Percentiles rank a stretch among this genome's conserved stretches.
Conservation (phyloP, 2,329 filamentous ascomycete genomes). For the Venturia nashicola region DNA sequence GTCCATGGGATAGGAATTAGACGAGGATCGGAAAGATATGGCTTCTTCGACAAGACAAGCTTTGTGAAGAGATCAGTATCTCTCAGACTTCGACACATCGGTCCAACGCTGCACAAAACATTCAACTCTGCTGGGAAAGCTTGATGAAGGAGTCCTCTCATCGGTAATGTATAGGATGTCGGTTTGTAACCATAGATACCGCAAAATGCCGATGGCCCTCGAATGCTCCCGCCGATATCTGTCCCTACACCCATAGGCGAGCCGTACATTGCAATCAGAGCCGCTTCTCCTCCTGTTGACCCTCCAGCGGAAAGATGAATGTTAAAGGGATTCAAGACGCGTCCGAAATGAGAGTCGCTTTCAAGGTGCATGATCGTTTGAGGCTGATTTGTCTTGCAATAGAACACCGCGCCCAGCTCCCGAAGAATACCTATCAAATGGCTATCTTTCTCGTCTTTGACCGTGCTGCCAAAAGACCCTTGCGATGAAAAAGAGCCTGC, state of each 20-base stretch:
- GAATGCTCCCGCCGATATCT: constrained; percentile 47
- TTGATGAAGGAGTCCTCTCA: constrained; percentile 34
- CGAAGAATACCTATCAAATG: constrained; percentile 46
- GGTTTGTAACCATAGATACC: constrained; percentile 47
- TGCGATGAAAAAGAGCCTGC: constrained; percentile 37
- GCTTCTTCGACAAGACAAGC: constrained; percentile 30
- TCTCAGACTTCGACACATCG: constrained; percentile 42
- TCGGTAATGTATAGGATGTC: constrained; percentile 48
- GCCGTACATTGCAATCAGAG: constrained; percentile 48
- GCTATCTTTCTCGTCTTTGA: constrained; percentile 43
- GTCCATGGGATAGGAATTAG: constrained; percentile 43
- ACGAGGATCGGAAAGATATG: constrained; percentile 41
- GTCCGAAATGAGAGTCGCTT: constrained; percentile 51
- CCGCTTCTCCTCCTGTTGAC: constrained; percentile 54
- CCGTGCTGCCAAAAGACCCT: constrained; percentile 29
- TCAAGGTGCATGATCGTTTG: constrained; percentile 60
- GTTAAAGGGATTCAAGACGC: constrained; percentile 50
- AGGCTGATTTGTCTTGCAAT: constrained; percentile 58
- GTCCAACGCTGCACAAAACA: constrained; percentile 51
- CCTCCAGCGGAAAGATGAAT: constrained; percentile 49
- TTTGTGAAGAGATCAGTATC: constrained; percentile 35
- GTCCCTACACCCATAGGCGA: constrained; percentile 50
- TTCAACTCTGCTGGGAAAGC: constrained; percentile 54
- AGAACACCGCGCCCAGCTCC: constrained; percentile 51
- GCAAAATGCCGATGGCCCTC: constrained; percentile 44